phyloP scores from a whole-genome alignment of 1,284 basidiomycete genomes.

The Agroathelia rolfsii region DNA sequence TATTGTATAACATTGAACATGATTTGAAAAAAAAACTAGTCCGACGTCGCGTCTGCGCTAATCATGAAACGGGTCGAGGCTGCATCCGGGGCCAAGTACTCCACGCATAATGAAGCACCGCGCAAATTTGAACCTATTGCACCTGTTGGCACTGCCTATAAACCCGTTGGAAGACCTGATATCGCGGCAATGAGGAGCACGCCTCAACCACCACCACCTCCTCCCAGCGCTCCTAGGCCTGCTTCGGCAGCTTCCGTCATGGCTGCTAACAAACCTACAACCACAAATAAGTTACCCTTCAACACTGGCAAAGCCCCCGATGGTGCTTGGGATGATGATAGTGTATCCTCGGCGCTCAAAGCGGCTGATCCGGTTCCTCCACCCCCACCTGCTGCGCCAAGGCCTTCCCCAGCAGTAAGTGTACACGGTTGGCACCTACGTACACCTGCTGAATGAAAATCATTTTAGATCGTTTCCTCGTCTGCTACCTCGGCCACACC shows the following conservation, averaged over 20 bases:
- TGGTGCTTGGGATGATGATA: constrained; percentile 55
- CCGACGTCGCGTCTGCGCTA: constrained; percentile 68
- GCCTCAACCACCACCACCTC: constrained; percentile 25
- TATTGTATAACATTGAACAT: constrained; percentile 3
- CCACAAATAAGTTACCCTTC: too few species aligned
- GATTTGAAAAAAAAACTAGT: constrained; percentile 35
- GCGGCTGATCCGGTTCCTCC: constrained; percentile 27
- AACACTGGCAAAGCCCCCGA: constrained; percentile 34
- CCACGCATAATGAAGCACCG: constrained; percentile 57
- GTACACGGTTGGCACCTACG: too few species aligned
- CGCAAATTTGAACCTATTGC: constrained; percentile 61
- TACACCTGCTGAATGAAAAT: constrained; percentile 14
- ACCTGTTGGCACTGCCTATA: constrained; percentile 65
- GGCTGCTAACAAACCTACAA: constrained; percentile 24
- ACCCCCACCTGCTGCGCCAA: constrained; percentile 38
- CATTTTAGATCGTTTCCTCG: constrained; percentile 10
- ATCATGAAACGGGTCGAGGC: constrained; percentile 87
- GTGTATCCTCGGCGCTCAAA: constrained; percentile 23
- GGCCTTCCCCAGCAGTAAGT: constrained; percentile 27
- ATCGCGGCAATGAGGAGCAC: constrained; percentile 49
- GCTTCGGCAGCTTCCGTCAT: constrained; percentile 34
- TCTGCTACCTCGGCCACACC: constrained; percentile 28
- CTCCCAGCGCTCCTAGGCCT: constrained; percentile 36
- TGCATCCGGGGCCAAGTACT: constrained; percentile 90
- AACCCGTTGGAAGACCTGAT: constrained; percentile 61